phyloP scores from a whole-genome alignment of 768 basidiomycete species.

The Leccinum pellstonianum region DNA sequence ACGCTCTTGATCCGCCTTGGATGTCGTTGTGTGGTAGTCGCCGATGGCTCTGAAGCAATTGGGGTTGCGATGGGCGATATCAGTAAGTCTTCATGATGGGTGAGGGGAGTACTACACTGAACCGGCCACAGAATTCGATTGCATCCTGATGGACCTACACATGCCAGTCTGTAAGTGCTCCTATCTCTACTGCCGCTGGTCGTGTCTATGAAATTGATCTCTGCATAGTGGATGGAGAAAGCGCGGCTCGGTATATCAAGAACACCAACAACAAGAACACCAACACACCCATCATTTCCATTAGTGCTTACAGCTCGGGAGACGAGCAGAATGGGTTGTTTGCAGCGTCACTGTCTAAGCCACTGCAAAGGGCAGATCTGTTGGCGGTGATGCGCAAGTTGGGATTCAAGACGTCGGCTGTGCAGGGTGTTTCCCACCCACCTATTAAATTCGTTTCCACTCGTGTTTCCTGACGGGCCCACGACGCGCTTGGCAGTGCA shows the following conservation, averaged over 20 bases:
- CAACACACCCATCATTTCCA: constrained; percentile 87
- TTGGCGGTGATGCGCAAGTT: constrained; percentile 79
- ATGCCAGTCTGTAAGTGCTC: constrained; percentile 83
- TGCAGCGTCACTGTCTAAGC: constrained; percentile 82
- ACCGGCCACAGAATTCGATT: constrained; percentile 75
- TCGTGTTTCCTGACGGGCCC: constrained; percentile 27
- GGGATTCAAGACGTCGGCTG: constrained; percentile 85
- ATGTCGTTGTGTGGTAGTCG: constrained; percentile 92
- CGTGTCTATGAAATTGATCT: constrained; percentile 9
- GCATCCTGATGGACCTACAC: constrained; percentile 92
- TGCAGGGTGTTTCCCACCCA: constrained; percentile 51
- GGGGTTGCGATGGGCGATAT: constrained; percentile 92
- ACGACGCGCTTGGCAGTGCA: constrained; percentile 4
- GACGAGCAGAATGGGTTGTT: constrained; percentile 74
- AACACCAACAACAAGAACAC: constrained; percentile 95
- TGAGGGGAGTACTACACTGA: background rate
- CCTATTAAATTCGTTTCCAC: constrained; percentile 52
- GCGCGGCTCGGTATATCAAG: constrained; percentile 95
- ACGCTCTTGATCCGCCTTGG: constrained; percentile 91
- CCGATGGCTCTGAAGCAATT: constrained; percentile 95
- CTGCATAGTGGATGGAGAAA: constrained; percentile 83
- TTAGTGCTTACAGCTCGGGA: constrained; percentile 81
- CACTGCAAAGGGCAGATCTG: constrained; percentile 84
- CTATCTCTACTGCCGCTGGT: background rate
- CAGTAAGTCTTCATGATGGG: constrained; percentile 41